These are phyloP conservation scores for Antitrichia curtipendula DNA, from an alignment of 225 moss, liverwort and hornwort genomes.

Conservation along the genomic window DNA sequence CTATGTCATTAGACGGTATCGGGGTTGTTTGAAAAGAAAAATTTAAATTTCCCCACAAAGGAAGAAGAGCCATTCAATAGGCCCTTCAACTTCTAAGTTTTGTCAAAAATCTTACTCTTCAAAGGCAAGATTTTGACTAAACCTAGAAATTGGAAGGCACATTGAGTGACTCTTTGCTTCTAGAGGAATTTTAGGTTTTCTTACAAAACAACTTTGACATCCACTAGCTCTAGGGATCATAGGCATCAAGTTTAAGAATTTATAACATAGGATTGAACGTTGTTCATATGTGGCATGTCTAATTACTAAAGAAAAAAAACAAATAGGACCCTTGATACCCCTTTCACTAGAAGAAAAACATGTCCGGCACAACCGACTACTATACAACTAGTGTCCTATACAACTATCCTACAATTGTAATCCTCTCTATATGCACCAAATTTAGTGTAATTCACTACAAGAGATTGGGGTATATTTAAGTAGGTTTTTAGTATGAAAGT, in stretches of 20 bases:
- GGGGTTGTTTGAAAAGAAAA: background rate
- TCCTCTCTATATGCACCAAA: too few species aligned
- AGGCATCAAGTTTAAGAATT: background rate
- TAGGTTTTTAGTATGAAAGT: too few species aligned
- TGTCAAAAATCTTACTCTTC: too few species aligned
- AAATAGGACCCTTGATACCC: background rate
- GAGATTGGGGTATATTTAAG: too few species aligned
- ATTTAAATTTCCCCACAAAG: rapidly evolving
- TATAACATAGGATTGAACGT: background rate
- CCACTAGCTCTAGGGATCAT: background rate
- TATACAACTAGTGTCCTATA: too few species aligned
- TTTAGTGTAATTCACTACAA: too few species aligned
- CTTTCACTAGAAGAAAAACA: too few species aligned
- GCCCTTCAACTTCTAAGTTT: background rate
- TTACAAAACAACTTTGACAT: rapidly evolving
- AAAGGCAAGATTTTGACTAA: background rate
- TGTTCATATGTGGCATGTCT: background rate
- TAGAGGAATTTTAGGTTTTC: rapidly evolving
- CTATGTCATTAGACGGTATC: background rate
- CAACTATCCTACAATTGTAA: too few species aligned
- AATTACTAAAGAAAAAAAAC: background rate
- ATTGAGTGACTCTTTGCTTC: rapidly evolving
- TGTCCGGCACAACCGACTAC: too few species aligned
- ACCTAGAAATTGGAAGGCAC: background rate
- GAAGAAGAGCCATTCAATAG: rapidly evolving